Conservation (phyloP, 805 yeast genomes). For the Metschnikowia similis region DNA sequence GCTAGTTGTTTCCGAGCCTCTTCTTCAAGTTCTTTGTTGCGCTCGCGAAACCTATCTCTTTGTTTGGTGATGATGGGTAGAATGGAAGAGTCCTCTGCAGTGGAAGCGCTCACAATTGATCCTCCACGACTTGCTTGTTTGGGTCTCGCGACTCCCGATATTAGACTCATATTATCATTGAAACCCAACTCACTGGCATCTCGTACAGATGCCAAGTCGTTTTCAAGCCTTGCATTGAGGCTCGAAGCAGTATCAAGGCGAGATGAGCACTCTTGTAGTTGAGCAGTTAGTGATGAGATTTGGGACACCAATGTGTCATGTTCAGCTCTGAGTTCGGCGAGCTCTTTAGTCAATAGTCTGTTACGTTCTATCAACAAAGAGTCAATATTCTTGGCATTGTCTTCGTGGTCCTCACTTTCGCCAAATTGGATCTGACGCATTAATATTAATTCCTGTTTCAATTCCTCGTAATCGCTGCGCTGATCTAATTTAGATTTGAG, state of each 20-base stretch:
- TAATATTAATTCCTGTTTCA: slow-evolving; percentile 71
- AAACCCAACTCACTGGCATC: slow-evolving; percentile 33
- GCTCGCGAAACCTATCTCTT: slow-evolving; percentile 85
- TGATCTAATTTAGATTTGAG: slow-evolving; percentile 47
- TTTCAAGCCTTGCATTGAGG: slow-evolving; percentile 63
- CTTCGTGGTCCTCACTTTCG: slow-evolving; percentile 32
- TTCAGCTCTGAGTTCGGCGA: slow-evolving; percentile 61
- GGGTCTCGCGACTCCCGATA: slow-evolving; percentile 49
- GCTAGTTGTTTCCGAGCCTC: slow-evolving; percentile 59
- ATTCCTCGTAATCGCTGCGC: slow-evolving; percentile 71
- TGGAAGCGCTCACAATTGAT: slow-evolving; percentile 38
- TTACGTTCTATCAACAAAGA: slow-evolving; percentile 65
- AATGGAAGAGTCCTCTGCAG: slow-evolving; percentile 44
- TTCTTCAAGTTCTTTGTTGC: slow-evolving; percentile 79
- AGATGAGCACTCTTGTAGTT: slow-evolving; percentile 28
- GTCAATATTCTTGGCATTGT: slow-evolving; percentile 39
- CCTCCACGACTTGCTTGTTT: slow-evolving; percentile 15
- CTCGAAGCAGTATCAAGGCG: slow-evolving; percentile 41
- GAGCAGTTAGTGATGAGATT: slow-evolving; percentile 36
- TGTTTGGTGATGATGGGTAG: slow-evolving; percentile 90
- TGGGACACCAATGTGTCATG: slow-evolving; percentile 44
- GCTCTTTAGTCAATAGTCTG: slow-evolving; percentile 65
- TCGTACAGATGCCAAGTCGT: slow-evolving; percentile 62
- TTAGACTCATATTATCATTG: slow-evolving; percentile 62
- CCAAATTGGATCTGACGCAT: slow-evolving; percentile 77